Evolutionary conservation across 2,329 filamentous ascomycete species (phyloP).

Genomic region (Fusarium beomiforme): DNA sequence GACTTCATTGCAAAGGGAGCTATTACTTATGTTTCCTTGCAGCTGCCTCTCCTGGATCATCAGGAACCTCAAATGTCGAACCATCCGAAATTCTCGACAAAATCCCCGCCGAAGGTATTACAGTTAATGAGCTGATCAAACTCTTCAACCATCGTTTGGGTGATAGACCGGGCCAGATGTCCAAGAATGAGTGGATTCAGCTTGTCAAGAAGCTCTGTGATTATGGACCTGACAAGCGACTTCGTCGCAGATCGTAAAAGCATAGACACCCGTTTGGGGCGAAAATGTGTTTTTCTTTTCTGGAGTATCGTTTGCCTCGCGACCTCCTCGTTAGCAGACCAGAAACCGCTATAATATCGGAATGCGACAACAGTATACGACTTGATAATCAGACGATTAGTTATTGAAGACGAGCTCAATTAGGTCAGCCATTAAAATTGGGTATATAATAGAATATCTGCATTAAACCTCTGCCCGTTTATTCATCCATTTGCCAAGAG

Average conservation of each 20-base stretch:
- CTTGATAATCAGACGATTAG: not conserved
- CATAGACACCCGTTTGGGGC: not conserved
- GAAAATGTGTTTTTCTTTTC: not conserved
- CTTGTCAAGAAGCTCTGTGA: slow-evolving; percentile 66
- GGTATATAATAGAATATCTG: slow-evolving; percentile 39
- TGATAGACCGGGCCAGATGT: slow-evolving; percentile 61
- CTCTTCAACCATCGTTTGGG: slow-evolving; percentile 64
- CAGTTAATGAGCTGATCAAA: slow-evolving; percentile 63
- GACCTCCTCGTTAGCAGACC: not conserved
- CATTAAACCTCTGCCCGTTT: slow-evolving; percentile 39
- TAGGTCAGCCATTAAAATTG: slow-evolving; percentile 24
- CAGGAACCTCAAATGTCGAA: slow-evolving; percentile 52
- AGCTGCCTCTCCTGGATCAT: slow-evolving; percentile 50
- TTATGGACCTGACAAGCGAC: slow-evolving; percentile 65
- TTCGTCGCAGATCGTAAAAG: slow-evolving; percentile 52
- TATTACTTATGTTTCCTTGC: slow-evolving; percentile 14
- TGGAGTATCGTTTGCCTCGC: slow-evolving; percentile 8
- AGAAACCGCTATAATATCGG: not conserved
- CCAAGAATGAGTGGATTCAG: slow-evolving; percentile 65
- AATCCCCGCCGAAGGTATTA: slow-evolving; percentile 64
- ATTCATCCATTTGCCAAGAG: slow-evolving; percentile 97
- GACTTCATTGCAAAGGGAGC: not conserved
- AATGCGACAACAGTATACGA: not conserved
- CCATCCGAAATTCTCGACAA: slow-evolving; percentile 64
- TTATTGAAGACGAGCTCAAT: not conserved